Evolutionary conservation across 2,329 filamentous ascomycete genomes (phyloP).

Genomic region (Alternaria consortialis): DNA sequence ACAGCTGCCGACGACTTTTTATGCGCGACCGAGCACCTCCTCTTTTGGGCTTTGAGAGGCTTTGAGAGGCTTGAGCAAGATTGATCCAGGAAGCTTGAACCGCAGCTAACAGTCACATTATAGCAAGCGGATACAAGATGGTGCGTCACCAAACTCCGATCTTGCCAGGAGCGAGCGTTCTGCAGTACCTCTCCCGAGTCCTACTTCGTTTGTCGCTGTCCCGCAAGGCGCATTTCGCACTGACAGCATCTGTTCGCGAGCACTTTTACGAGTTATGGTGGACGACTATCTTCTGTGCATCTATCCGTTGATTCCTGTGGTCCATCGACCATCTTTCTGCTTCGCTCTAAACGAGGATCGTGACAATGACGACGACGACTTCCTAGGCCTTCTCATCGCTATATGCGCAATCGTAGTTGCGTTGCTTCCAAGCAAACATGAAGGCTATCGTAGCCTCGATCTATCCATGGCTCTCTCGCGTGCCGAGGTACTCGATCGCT

Average conservation of each 20-base stretch:
- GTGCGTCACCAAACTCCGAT: too few relatives aligned
- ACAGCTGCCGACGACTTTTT: too few relatives aligned
- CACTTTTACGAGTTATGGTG: neutral
- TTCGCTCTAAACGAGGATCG: neutral
- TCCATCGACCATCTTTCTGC: slow-evolving; percentile 5
- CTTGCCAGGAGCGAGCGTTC: too few relatives aligned
- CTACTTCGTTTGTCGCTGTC: neutral
- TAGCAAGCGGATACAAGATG: too few relatives aligned
- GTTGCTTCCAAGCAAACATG: too few relatives aligned
- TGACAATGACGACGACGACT: neutral
- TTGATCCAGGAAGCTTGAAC: too few relatives aligned
- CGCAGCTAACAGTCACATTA: too few relatives aligned
- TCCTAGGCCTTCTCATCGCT: neutral
- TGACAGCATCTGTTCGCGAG: neutral
- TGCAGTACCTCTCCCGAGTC: too few relatives aligned
- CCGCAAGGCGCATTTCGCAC: neutral
- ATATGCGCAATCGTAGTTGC: neutral
- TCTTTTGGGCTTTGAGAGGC: too few relatives aligned
- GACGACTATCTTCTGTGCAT: slow-evolving; percentile 1
- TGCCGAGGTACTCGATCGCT: neutral
- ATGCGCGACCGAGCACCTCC: too few relatives aligned
- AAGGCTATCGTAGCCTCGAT: neutral
- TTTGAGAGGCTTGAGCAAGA: too few relatives aligned
- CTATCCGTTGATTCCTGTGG: slow-evolving; percentile 6
- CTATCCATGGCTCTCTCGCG: neutral